phyloP scores from a whole-genome alignment of 768 basidiomycete species.

The Saitozyma sp. region DNA sequence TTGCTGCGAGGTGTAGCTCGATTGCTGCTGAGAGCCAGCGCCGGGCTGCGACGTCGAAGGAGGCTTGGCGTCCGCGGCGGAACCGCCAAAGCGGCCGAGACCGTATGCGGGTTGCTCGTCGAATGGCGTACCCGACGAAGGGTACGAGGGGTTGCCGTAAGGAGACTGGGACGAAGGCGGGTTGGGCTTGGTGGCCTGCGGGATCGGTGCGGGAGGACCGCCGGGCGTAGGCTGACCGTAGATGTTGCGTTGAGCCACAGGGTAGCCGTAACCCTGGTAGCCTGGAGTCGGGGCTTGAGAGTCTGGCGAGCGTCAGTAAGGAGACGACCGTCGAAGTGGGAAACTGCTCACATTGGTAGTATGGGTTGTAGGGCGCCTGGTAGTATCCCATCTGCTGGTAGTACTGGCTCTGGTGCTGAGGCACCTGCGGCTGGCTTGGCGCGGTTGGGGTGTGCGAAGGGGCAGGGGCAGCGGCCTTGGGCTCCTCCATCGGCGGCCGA shows the following conservation, averaged over 20 bases:
- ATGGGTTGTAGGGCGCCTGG: conserved; percentile 53
- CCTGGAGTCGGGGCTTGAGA: conserved; percentile 46
- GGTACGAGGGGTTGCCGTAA: conserved; percentile 46
- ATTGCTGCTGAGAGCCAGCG: conserved; percentile 1
- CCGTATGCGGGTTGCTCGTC: conserved; percentile 39
- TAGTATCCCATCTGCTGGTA: conserved; percentile 52
- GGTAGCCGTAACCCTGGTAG: conserved; percentile 50
- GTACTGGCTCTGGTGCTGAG: conserved; percentile 46
- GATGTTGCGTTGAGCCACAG: conserved; percentile 43
- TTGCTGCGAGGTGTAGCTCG: conserved; percentile 13
- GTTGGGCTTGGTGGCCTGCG: conserved; percentile 10
- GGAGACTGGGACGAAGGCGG: conserved; percentile 41
- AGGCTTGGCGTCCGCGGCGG: conserved; percentile 4
- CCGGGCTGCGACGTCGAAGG: background rate
- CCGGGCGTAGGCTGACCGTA: conserved; percentile 43
- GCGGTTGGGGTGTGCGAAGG: conserved; percentile 23
- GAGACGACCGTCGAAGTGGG: background rate
- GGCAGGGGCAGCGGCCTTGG: conserved; percentile 39
- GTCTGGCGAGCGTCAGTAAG: conserved; percentile 16
- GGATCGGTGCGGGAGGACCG: conserved; percentile 31
- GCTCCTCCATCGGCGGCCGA: conserved; percentile 41
- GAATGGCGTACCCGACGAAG: conserved; percentile 24
- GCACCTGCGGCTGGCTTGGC: conserved; percentile 27
- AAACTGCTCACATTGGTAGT: conserved; percentile 49
- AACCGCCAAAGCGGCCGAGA: conserved; percentile 41